Base-by-base conservation (phyloP, 257 asterid genomes). In the Avicennia marina region DNA sequence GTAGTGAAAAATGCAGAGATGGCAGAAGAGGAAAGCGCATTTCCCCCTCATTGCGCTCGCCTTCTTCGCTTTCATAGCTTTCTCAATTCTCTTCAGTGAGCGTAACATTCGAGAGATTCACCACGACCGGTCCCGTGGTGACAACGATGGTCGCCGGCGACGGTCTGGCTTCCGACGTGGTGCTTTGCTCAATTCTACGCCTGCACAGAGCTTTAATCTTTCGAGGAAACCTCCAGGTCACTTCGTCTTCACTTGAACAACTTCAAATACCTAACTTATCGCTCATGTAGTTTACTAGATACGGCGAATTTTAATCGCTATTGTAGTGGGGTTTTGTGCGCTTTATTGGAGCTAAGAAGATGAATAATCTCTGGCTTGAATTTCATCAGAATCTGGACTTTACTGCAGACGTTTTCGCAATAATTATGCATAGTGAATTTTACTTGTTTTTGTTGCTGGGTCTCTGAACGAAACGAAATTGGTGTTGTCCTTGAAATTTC, bases 61-160 rank as follows among this genome's bases (percentile, higher is more conserved):
- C 26, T 75, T 83, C 41, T 75, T 85, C 9, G 66, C 70, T 11
- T 74, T 80, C 73, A 59, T 91, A 72, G 73, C 78, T 10, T 54
- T 78, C 55, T 69, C 94, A 19, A 63, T 88, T 16, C 65, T 88
- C 53, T 84, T 75, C 66, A 72, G 65, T 31, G 97, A 89, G 79
- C 68, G 67, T 18, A 75, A 53, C 32, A 73, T 85, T 27, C 82
- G 57, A 44, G 76, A 67, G 55, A 68, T 88, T 73, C 83, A 70
- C 41, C 72, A 69, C 12, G 47, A 59, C 32, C 66, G 62, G 21
- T 24, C 72, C 55, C 65, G n/a, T 3, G 48, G 10, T 9, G 63
- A 58, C 26, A 22, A 15, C 6, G 46, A 43, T 19, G 58, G 32
- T 42, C 58, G 34, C 25, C 63, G 40, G 32, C 69, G 2, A 18